Percentiles rank a stretch among this genome's conserved stretches.
phyloP scores from a whole-genome alignment of 176 grass and related monocot species.

The Lolium perenne region DNA sequence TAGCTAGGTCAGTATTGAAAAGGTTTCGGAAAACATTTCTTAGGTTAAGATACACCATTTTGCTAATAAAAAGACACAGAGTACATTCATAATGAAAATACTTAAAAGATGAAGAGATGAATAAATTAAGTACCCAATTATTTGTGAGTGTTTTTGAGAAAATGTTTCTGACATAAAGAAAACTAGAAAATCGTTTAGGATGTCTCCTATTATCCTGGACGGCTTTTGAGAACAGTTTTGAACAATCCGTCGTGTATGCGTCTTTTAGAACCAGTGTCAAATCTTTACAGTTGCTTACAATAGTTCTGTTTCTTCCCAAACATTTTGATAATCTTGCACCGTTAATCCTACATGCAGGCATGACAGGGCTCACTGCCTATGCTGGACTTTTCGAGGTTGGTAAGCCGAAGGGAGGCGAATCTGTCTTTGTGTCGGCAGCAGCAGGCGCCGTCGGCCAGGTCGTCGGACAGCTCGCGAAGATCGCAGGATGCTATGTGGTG shows the following conservation, averaged over 20 bases:
- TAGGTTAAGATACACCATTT: no score
- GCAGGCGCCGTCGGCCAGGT: neutral
- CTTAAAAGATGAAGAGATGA: no score
- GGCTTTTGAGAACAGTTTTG: neutral
- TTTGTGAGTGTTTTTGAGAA: no score
- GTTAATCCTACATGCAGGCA: neutral
- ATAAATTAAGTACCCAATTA: no score
- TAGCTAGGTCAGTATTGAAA: no score
- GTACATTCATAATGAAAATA: no score
- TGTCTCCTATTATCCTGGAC: no score
- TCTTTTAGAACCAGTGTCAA: neutral
- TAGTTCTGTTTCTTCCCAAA: neutral
- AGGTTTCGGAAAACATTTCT: no score
- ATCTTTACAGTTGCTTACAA: neutral
- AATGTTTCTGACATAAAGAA: no score
- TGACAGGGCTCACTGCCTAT: conserved; percentile 18
- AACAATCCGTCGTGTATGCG: neutral
- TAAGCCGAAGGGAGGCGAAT: conserved; percentile 2
- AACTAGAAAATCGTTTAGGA: no score
- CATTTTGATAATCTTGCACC: neutral
- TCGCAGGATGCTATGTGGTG: conserved; percentile 10
- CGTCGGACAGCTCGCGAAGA: conserved; percentile 6
- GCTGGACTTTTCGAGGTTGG: conserved; percentile 6
- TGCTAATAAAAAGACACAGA: no score
- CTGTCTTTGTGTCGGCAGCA: neutral